Evolutionary conservation across 306 rosid species (phyloP).

Genomic region (Mimosa bimucronata): DNA sequence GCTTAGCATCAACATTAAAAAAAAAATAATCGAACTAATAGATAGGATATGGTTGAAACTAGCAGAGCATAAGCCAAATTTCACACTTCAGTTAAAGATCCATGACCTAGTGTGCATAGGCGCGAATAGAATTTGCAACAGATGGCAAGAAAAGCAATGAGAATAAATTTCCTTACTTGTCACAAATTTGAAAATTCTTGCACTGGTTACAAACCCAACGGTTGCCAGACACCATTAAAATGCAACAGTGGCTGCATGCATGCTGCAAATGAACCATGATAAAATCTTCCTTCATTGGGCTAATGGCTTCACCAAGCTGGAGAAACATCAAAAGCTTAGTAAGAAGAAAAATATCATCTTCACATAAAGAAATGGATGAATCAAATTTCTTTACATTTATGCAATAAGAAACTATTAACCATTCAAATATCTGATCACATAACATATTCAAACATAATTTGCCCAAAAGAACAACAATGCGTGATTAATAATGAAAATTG

Average conservation of each 20-base stretch:
- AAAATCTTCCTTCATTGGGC: slow-evolving; percentile 98
- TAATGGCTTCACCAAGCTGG: slow-evolving; percentile 97
- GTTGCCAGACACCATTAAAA: slow-evolving; percentile 84
- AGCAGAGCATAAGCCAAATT: slow-evolving; percentile 13
- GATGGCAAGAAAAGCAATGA: slow-evolving; percentile 1
- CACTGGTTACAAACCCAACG: slow-evolving; percentile 92
- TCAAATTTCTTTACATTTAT: slow-evolving; percentile 9
- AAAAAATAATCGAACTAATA: neutral
- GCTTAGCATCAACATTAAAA: neutral
- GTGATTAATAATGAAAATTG: slow-evolving; percentile 23
- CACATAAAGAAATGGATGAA: neutral
- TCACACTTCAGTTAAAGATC: neutral
- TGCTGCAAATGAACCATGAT: slow-evolving; percentile 98
- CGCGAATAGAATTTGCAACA: neutral
- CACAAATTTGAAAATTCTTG: slow-evolving; percentile 94
- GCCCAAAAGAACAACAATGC: slow-evolving; percentile 7
- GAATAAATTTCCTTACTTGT: slow-evolving; percentile 60
- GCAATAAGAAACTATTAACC: neutral
- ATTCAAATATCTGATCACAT: neutral
- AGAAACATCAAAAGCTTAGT: slow-evolving; percentile 36
- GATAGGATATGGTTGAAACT: neutral
- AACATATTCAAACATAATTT: neutral
- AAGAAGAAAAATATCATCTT: slow-evolving; percentile 23
- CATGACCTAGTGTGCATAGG: neutral
- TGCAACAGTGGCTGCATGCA: slow-evolving; percentile 78